Conservation (phyloP, 2,329 filamentous ascomycete genomes). For the Fusarium transvaalense region DNA sequence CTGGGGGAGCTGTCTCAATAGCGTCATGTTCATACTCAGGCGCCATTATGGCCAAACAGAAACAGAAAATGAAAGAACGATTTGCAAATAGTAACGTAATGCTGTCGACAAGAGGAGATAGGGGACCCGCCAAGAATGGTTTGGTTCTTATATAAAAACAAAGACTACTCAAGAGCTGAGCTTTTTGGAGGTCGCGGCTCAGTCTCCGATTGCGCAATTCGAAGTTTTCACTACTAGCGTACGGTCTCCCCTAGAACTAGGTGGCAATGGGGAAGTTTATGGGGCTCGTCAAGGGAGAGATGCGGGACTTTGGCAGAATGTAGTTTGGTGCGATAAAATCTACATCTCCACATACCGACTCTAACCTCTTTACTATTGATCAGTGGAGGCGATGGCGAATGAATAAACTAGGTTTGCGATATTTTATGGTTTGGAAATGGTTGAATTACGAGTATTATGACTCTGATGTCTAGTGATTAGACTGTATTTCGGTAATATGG, state of each 20-base stretch:
- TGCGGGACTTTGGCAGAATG: slow-evolving; percentile 7
- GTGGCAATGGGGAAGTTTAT: slow-evolving; percentile 27
- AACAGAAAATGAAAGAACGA: not conserved
- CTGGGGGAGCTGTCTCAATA: slow-evolving; percentile 22
- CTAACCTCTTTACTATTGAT: not conserved
- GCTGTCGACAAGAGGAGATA: no score
- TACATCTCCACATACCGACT: slow-evolving; percentile 13
- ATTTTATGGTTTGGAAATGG: not conserved
- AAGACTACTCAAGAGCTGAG: not conserved
- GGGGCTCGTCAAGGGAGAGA: slow-evolving; percentile 1
- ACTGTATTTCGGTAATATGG: not conserved
- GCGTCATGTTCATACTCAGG: slow-evolving; percentile 7
- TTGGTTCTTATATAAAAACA: not conserved
- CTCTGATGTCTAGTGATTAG: not conserved
- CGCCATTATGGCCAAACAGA: slow-evolving; percentile 4
- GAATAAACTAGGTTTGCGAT: not conserved
- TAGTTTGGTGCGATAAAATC: slow-evolving; percentile 15
- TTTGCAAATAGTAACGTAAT: slow-evolving; percentile 3
- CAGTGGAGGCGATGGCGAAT: slow-evolving; percentile 13
- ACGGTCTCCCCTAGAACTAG: slow-evolving; percentile 18
- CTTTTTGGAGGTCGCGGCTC: not conserved
- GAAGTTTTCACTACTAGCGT: slow-evolving; percentile 36
- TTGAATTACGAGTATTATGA: not conserved
- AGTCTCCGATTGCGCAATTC: slow-evolving; percentile 41
- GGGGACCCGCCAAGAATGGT: not conserved